phyloP scores from a whole-genome alignment of 495 filamentous ascomycete species.

The Neurospora terricola region DNA sequence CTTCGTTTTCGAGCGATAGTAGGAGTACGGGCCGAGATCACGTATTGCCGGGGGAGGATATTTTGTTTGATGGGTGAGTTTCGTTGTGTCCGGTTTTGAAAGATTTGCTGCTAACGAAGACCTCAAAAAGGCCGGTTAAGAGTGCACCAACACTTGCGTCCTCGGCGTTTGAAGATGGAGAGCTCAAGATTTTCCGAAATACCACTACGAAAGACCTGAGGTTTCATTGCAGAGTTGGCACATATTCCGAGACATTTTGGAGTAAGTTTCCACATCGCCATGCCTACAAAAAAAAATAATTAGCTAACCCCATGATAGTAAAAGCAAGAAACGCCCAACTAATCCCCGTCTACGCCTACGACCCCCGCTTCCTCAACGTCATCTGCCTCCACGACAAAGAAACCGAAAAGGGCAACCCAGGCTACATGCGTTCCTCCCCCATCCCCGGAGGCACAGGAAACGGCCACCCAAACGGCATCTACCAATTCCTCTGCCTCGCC shows the following conservation, averaged over 20 bases:
- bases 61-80: constrained; percentile 23
- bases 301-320: constrained; percentile 8
- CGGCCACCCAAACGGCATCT: constrained; percentile 18
- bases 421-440: constrained; percentile 9
- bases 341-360: constrained; percentile 27
- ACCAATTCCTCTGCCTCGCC: constrained; percentile 13
- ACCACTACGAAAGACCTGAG: constrained; percentile 18
- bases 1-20: constrained; percentile 14
- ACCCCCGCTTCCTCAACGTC: constrained; percentile 19
- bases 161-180: constrained; percentile 16
- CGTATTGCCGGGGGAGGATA: constrained; percentile 24
- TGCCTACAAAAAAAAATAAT: not conserved
- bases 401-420: constrained; percentile 11
- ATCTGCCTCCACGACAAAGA: constrained; percentile 24
- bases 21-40: constrained; percentile 22
- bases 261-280: constrained; percentile 9
- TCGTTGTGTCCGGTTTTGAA: not conserved
- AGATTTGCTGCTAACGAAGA: not conserved
- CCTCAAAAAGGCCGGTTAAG: constrained; percentile 13
- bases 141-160: constrained; percentile 13
- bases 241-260: constrained; percentile 26
- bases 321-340: constrained; percentile 25
- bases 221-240: constrained; percentile 21
- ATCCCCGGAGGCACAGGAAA: not conserved
- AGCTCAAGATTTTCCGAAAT: constrained; percentile 25